These are phyloP conservation scores for Lichtheimia corymbifera DNA, from an alignment of 371 early-diverging fungal genomes.

Conservation along the genomic window DNA sequence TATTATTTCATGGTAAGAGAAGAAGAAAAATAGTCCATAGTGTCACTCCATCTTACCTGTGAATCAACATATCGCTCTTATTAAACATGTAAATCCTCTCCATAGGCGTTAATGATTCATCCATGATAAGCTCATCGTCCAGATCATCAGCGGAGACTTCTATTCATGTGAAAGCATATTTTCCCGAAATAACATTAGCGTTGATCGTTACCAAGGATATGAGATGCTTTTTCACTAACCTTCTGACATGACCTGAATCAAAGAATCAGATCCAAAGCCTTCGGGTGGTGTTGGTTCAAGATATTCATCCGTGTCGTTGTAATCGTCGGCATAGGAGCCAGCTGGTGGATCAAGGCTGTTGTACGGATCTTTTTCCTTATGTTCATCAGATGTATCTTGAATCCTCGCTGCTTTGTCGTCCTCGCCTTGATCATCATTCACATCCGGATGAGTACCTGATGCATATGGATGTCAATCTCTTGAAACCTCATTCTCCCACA, in stretches of 20 bases:
- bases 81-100: conserved; percentile 52
- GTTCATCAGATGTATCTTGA: conserved; percentile 2
- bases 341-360: too few species aligned
- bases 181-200: conserved; percentile 5
- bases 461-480: not conserved
- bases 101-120: conserved; percentile 47
- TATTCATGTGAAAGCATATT: not conserved
- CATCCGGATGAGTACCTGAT: too few species aligned
- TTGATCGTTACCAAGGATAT: not conserved
- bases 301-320: conserved; percentile 13
- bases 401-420: not conserved
- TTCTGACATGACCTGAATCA: conserved; percentile 23
- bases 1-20: not conserved
- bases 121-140: conserved; percentile 47
- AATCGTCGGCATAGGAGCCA: too few species aligned
- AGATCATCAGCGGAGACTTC: conserved; percentile 36
- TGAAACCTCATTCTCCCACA: not conserved
- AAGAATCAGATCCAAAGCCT: conserved; percentile 18
- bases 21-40: not conserved
- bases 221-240: not conserved
- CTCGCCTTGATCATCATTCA: too few species aligned
- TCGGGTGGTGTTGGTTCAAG: conserved; percentile 19
- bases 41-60: conserved; percentile 33
- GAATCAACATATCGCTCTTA: conserved; percentile 47
- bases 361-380: conserved; percentile 11